These are phyloP conservation scores for Aspergillus nidulans DNA, from an alignment of 495 filamentous ascomycete genomes.

Conservation along the genomic window DNA sequence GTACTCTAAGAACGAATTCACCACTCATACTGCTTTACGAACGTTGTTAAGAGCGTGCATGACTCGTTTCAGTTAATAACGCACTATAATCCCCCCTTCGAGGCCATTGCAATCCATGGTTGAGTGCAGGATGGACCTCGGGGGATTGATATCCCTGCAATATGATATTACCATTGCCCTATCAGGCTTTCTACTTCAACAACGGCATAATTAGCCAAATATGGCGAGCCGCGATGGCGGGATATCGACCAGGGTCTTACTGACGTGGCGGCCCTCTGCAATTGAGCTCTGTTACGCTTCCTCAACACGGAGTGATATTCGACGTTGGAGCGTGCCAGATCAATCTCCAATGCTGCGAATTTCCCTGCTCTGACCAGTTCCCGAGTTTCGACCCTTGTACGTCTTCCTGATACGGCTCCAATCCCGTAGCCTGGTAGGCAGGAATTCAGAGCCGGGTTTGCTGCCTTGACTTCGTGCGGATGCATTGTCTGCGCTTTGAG, in stretches of 20 bases:
- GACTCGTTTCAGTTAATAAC: not conserved
- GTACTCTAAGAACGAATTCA: not conserved
- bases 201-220: constrained; percentile 8
- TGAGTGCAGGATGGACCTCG: constrained; percentile 8
- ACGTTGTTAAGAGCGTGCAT: not conserved
- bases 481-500: not conserved
- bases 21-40: not conserved
- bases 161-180: constrained; percentile 6
- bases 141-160: constrained; percentile 12
- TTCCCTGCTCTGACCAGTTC: constrained; percentile 4
- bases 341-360: not conserved
- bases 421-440: not conserved
- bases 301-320: constrained; percentile 10
- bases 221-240: constrained; percentile 11
- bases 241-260: constrained; percentile 13
- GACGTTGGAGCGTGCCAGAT: not conserved
- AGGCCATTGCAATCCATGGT: constrained; percentile 9
- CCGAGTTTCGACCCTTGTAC: not conserved
- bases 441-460: not conserved
- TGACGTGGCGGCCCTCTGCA: constrained; percentile 25
- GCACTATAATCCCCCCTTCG: not conserved
- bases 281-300: constrained; percentile 3
- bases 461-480: not conserved
- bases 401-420: not conserved
- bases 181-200: constrained; percentile 9